Evolutionary conservation across 257 asterid species (phyloP).

Genomic region (Primulina tabacum): DNA sequence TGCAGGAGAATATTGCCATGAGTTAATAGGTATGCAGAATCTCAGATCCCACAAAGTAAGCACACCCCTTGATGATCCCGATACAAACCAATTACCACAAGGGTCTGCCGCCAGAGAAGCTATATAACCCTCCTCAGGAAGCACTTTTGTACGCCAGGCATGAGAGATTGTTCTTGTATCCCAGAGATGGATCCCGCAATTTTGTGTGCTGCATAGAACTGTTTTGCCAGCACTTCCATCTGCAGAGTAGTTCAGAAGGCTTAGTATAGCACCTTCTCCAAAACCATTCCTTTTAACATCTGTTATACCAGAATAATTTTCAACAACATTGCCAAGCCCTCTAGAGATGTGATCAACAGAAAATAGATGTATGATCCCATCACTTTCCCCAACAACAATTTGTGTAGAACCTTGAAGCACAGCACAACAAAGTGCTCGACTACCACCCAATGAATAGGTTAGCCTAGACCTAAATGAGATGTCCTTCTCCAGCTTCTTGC

Average conservation of each 20-base stretch:
- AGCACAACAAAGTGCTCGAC: constrained; percentile 79
- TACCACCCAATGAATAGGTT: constrained; percentile 84
- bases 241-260: constrained; percentile 78
- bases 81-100: constrained; percentile 96
- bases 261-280: constrained; percentile 84
- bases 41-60: constrained; percentile 98
- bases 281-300: constrained; percentile 60
- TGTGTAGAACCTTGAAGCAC: constrained; percentile 85
- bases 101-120: constrained; percentile 90
- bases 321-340: constrained; percentile 93
- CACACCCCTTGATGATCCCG: constrained; percentile 97
- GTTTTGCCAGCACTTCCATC: constrained; percentile 67
- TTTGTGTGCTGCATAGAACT: constrained; percentile 83
- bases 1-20: constrained; percentile 82
- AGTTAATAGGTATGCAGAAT: constrained; percentile 92
- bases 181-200: constrained; percentile 89
- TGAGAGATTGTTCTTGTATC: constrained; percentile 71
- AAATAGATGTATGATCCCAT: constrained; percentile 82
- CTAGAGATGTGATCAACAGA: constrained; percentile 88
- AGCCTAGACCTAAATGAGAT: constrained; percentile 93
- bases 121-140: constrained; percentile 84
- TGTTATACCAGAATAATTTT: constrained; percentile 89
- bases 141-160: constrained; percentile 79
- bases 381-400: constrained; percentile 89
- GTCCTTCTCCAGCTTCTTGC: constrained; percentile 96